Conservation (phyloP, 202 grass and related monocot genomes). For the Bolboschoenoplectus hybrid region DNA sequence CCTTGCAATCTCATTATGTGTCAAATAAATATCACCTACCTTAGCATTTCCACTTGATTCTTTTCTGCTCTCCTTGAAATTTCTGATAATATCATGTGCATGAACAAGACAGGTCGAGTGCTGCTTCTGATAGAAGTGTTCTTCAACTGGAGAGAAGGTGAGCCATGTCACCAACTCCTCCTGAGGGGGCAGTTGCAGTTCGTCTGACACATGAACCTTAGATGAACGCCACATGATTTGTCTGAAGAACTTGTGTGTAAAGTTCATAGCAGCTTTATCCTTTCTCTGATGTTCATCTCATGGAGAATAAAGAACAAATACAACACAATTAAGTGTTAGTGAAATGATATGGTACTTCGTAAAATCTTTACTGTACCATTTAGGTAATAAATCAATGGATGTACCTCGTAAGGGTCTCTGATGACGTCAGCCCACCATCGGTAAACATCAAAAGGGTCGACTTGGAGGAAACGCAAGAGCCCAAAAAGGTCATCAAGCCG, state of each 20-base stretch:
- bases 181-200: constrained; percentile 79
- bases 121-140: constrained; percentile 97
- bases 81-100: constrained; percentile 94
- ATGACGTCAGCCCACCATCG: constrained; percentile 94
- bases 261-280: constrained; percentile 71
- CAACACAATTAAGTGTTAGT: constrained; percentile 43
- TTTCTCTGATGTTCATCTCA: constrained; percentile 66
- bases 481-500: constrained; percentile 89
- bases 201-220: constrained; percentile 84
- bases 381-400: constrained; percentile 33
- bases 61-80: constrained; percentile 59
- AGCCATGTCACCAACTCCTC: constrained; percentile 88
- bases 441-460: constrained; percentile 78
- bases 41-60: constrained; percentile 50
- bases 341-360: constrained; percentile 13
- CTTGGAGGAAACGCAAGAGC: constrained; percentile 81
- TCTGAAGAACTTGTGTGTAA: constrained; percentile 77
- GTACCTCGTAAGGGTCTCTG: constrained; percentile 96
- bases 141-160: constrained; percentile 86
- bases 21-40: constrained; percentile 61
- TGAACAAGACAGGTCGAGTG: constrained; percentile 83
- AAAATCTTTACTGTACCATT: neutral
- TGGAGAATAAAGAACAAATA: constrained; percentile 43
- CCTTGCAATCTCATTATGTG: constrained; percentile 72
- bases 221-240: constrained; percentile 96